Evolutionary conservation across 805 yeast genomes (phyloP), one percentile per base, ranked within the genome.

Genomic region (Nakazawaea holstii): DNA sequence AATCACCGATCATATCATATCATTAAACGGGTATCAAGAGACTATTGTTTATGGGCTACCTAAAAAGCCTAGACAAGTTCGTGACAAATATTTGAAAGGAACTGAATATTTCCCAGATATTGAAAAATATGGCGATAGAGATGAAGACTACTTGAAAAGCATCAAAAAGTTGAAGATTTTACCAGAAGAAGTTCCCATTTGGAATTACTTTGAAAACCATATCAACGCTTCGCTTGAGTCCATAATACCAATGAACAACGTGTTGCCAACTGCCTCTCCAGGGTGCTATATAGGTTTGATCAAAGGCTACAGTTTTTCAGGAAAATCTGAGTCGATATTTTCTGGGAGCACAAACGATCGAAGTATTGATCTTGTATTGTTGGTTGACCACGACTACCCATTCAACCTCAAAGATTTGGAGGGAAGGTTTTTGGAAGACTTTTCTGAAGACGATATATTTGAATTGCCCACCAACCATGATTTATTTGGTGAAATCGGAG

Each of bases 401-500:
- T 8, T 9, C 29, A 27, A 39, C 7, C 32, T 20, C 8, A 43
- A 39, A 14, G 14, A 26, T 10, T 43, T 43, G 41, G 33, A 35
- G 4, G 41, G 43, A 3, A 30, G 15, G n/a, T 48, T 35, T 43
- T 31, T 48, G 27, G 50, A 48, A 20, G 44, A 48, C 33, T 48
- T 42, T 33, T n/a, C 20, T 13, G 35, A 28, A 5, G 45, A 40
- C 6, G 35, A 13, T 9, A 1, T 14, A 8, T 29, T 26, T 11
- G 42, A 39, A 8, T 33, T 8, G n/a, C 27, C 13, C 8, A 59
- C 48, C 8, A 70, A 64, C 39, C 5, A 20, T 20, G 24, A 20
- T 20, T 20, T 20, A 20, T 20, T 20, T 20, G 57, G 43, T 14
- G 57, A 55, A 13, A 55, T 52, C 33, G 59, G 54, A 14, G 61